Conservation (phyloP, 2,329 filamentous ascomycete genomes). For the Cadophora malorum region DNA sequence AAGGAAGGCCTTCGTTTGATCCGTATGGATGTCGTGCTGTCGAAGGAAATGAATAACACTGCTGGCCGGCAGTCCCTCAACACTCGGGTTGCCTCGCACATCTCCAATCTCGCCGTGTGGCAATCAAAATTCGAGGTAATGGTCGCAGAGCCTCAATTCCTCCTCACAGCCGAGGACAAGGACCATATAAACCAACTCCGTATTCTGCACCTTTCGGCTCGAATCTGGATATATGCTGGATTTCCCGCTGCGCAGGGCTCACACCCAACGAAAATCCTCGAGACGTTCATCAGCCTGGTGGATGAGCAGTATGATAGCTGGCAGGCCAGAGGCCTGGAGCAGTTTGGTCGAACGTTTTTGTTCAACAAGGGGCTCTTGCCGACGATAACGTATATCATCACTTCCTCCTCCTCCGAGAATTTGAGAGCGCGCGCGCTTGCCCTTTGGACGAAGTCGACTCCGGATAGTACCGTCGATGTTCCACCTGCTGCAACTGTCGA, state of each 20-base stretch:
- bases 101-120: constrained; percentile 4
- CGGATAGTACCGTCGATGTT: background rate
- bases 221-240: constrained; percentile 25
- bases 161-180: background rate
- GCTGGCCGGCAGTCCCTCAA: background rate
- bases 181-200: constrained; percentile 19
- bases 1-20: constrained; percentile 9
- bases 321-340: background rate
- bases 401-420: background rate
- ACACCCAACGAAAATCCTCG: constrained; percentile 5
- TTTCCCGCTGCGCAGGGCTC: background rate
- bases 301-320: constrained; percentile 34
- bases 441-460: constrained; percentile 38
- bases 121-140: background rate
- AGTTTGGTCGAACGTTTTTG: constrained; percentile 43
- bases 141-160: background rate
- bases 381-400: constrained; percentile 51
- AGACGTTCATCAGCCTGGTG: constrained; percentile 33
- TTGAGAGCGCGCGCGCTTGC: constrained; percentile 27
- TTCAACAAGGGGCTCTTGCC: constrained; percentile 53
- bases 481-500: background rate
- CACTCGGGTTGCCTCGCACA: background rate
- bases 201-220: constrained; percentile 19
- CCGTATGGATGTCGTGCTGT: background rate
- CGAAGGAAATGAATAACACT: background rate